phyloP scores from a whole-genome alignment of 2,329 filamentous ascomycete genomes.

The Colletotrichum incanum region DNA sequence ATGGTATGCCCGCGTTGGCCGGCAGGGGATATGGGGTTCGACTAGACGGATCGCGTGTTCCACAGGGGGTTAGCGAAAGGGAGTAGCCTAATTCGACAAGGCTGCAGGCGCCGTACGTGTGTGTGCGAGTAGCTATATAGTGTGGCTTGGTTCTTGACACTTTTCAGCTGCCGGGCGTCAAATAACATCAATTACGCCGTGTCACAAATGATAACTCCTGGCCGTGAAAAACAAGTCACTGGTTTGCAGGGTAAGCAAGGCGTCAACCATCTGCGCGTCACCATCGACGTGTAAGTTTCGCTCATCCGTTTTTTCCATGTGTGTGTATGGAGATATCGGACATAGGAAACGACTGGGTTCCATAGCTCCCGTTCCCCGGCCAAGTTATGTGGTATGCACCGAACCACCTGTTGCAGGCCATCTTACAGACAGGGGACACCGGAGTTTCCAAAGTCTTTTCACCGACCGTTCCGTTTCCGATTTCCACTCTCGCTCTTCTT shows the following conservation, averaged over 20 bases:
- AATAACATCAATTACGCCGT: background rate
- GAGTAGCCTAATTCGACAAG: conserved; percentile 2
- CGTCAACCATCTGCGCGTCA: conserved; percentile 20
- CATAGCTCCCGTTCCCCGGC: background rate
- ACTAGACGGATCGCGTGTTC: conserved; percentile 8
- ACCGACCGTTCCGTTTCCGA: background rate
- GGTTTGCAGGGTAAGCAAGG: background rate
- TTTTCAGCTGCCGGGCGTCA: background rate
- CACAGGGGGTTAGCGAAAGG: conserved; percentile 13
- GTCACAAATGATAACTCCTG: too few species aligned
- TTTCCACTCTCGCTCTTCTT: background rate
- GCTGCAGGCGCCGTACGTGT: background rate
- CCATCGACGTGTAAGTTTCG: background rate
- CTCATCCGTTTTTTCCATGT: too few species aligned
- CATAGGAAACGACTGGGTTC: background rate
- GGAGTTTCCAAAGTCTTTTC: background rate
- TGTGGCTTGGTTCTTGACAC: background rate
- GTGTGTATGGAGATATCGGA: conserved; percentile 15
- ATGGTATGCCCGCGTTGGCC: background rate
- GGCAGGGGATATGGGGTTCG: background rate
- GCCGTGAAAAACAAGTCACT: background rate
- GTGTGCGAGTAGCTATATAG: background rate
- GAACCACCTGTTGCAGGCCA: too few species aligned
- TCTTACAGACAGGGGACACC: too few species aligned
- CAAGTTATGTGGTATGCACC: background rate